Evolutionary conservation across 2,329 filamentous ascomycete genomes (phyloP), one percentile per base, ranked within the genome.

Genomic region (Ophiostoma ips): DNA sequence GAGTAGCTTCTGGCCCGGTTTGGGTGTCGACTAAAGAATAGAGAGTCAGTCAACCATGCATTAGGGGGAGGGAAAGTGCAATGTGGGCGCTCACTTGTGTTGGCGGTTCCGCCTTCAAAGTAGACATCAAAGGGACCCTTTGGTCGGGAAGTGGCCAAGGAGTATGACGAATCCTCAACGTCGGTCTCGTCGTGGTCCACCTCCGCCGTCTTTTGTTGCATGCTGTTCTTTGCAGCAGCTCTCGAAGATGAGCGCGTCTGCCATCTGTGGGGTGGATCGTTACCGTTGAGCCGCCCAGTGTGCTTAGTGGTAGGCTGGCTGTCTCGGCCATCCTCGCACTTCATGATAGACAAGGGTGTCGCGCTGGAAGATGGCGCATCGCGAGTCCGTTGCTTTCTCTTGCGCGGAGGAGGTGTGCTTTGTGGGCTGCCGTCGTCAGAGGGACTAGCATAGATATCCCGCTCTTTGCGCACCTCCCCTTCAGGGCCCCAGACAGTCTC

Each of bases 401-500:
- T 57, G n/a, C 49, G 53, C 13, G 51, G 43, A 12, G 51, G 43
- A 12, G 51, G 45, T 2, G 48, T 55, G 48, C 70, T 58, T 61
- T 80, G 77, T 36, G 70, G 70, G 46, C 66, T 73, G 15, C 65
- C 70, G 46, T 73, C 69, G 55, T 67, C 58, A 0, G 77, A 81
- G 15, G 76, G 74, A 37, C 68, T 71, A 36, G 77, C 77, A 56
- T 81, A 83, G 34, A 83, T 76, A 53, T 77, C 71, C 50, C 77
- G 71, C 28, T 68, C 62, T 48, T 71, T 69, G 58, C 73, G 68
- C 11, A 77, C 62, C 41, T 72, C 65, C 16, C 77, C 68, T 34
- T 71, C 66, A 2, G 68, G 59, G 33, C 73, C 70, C 66, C 81
- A 83, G 46, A 87, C 76, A 19, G 77, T 67, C 64, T 88, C 84